Conservation (phyloP, 148 eudicot genomes). For the Amaranthus hypochondriacus region DNA sequence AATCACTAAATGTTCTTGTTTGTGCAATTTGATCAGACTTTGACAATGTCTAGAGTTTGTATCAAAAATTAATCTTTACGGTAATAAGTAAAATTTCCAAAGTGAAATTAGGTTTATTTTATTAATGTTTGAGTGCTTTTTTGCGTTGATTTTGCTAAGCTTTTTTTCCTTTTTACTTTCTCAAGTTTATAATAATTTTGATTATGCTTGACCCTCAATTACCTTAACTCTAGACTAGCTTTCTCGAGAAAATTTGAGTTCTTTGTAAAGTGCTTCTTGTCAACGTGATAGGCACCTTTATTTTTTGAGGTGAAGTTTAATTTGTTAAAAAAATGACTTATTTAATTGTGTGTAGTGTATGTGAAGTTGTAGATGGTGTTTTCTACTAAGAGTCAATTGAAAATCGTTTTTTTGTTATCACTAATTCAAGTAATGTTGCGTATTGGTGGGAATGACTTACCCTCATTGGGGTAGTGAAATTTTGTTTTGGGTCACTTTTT, state of each 20-base stretch:
- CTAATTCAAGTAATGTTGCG: too few relatives aligned
- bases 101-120: not conserved
- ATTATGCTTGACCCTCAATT: not conserved
- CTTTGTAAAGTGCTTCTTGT: too few relatives aligned
- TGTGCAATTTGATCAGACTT: not conserved
- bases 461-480: too few relatives aligned
- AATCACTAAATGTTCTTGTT: not conserved
- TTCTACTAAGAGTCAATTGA: too few relatives aligned
- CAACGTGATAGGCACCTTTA: too few relatives aligned
- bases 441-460: too few relatives aligned
- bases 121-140: not conserved
- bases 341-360: too few relatives aligned
- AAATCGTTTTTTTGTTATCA: too few relatives aligned
- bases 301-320: too few relatives aligned
- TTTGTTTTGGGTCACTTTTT: too few relatives aligned
- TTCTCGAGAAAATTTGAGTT: not conserved
- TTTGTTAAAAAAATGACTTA: too few relatives aligned
- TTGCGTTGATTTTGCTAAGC: not conserved
- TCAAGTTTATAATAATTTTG: not conserved
- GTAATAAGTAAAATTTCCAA: not conserved
- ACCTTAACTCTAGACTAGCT: not conserved
- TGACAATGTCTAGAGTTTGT: not conserved
- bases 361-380: too few relatives aligned
- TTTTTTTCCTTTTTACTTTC: not conserved
- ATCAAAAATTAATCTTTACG: not conserved